Evolutionary conservation across 2,329 filamentous ascomycete species (phyloP), one percentile per base, ranked within the genome.

Genomic region (Cadophora gregata): DNA sequence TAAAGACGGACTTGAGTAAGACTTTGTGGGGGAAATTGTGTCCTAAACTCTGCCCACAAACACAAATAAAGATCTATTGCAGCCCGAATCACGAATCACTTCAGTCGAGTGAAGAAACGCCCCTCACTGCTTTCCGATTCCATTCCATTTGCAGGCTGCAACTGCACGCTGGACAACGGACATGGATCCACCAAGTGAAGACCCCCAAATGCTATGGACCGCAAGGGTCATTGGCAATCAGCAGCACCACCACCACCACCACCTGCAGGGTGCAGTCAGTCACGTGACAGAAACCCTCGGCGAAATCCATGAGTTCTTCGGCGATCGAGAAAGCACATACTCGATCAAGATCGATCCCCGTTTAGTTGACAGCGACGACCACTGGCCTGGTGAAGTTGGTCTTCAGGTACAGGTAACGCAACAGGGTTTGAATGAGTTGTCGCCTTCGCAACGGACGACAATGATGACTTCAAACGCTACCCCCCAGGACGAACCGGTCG

Each of bases 381-480:
- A 3, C 38, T 42, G 16, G 38, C 38, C 38, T 42, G 38, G 14
- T 12, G 19, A 47, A 27, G 24, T 16, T 53, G 4, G n/a, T n/a
- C 14, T 29, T 6, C 7, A 4, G 24, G 5, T 48, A 16, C 14
- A 16, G 48, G 24, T 29, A 16, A 8, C 8, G 48, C 16, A 21
- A 19, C 19, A 21, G 61, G 68, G 69, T 74, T 74, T 76, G 76
- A 70, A 77, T 63, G 76, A 77, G 75, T 74, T 77, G 75, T 75
- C 72, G 63, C 64, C 69, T 64, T 69, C 27, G 38, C 33, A 38
- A 8, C 31, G 21, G 33, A 68, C 66, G 73, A 72, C 75, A 77
- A 74, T 72, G 75, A 77, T 77, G 76, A 77, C 75, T 73, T 77
- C 76, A 75, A 55, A 74, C 72, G 73, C 69, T 71, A 62, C 50